Percentiles rank a stretch among this genome's conserved stretches.
phyloP scores from a whole-genome alignment of 2,329 filamentous ascomycete genomes.

The Penicillium glabrum region DNA sequence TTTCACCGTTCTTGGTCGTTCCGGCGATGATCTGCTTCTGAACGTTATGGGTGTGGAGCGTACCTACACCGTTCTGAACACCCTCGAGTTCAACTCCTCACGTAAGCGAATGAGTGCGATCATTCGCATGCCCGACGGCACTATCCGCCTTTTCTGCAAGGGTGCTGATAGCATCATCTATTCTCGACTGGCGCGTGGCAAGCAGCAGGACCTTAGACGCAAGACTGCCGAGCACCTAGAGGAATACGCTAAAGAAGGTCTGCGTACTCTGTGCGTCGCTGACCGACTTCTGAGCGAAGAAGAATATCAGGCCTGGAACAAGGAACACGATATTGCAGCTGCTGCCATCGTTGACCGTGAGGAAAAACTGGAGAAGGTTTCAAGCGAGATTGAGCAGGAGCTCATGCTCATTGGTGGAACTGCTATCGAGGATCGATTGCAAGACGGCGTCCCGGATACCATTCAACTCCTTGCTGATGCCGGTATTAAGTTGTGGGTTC shows the following conservation, averaged over 20 bases:
- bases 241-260: slow-evolving; percentile 92
- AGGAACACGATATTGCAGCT: slow-evolving; percentile 82
- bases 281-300: slow-evolving; percentile 76
- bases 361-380: slow-evolving; percentile 85
- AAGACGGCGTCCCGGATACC: slow-evolving; percentile 95
- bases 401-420: slow-evolving; percentile 87
- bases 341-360: slow-evolving; percentile 82
- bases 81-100: slow-evolving; percentile 94
- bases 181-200: slow-evolving; percentile 77
- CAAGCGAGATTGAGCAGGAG: slow-evolving; percentile 88
- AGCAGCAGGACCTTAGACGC: slow-evolving; percentile 80
- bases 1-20: slow-evolving; percentile 83
- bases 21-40: slow-evolving; percentile 76
- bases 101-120: slow-evolving; percentile 98
- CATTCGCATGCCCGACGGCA: slow-evolving; percentile 87
- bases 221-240: slow-evolving; percentile 91
- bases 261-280: slow-evolving; percentile 92
- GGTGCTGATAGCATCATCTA: slow-evolving; percentile 98
- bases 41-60: slow-evolving; percentile 85
- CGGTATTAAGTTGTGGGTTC: slow-evolving; percentile 97
- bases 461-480: slow-evolving; percentile 88
- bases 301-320: slow-evolving; percentile 82
- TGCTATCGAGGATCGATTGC: slow-evolving; percentile 93
- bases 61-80: slow-evolving; percentile 86
- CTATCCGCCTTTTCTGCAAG: slow-evolving; percentile 92